phyloP scores from a whole-genome alignment of 352 stramenopile genomes.

The Pythium pectinolyticum region DNA sequence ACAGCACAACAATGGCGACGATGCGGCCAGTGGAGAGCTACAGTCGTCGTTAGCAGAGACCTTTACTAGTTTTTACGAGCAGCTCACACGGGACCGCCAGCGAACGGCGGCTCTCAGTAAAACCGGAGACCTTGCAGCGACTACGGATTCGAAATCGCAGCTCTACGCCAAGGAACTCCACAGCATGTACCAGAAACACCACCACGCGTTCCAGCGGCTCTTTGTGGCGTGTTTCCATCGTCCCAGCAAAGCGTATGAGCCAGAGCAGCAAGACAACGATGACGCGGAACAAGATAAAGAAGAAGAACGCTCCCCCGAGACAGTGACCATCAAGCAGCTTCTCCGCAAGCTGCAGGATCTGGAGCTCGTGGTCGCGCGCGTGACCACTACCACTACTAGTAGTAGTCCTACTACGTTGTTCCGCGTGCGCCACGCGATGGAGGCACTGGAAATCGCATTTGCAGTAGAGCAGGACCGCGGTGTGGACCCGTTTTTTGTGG shows the following conservation, averaged over 20 bases:
- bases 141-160: too few species aligned
- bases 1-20: constrained; percentile 1
- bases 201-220: constrained; percentile 33
- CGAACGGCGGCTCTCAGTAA: constrained; percentile 16
- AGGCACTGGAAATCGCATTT: constrained; percentile 19
- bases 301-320: not conserved
- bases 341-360: constrained; percentile 22
- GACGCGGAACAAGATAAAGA: constrained; percentile 6
- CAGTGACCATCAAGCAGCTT: constrained; percentile 21
- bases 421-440: constrained; percentile 24
- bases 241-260: not conserved
- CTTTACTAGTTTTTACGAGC: constrained; percentile 48
- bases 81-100: constrained; percentile 37
- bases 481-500: constrained; percentile 54
- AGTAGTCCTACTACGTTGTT: too few species aligned
- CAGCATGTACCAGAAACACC: constrained; percentile 42
- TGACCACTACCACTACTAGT: too few species aligned
- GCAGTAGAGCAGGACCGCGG: constrained; percentile 1
- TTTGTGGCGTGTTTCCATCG: constrained; percentile 29
- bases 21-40: not conserved
- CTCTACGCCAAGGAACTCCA: constrained; percentile 47
- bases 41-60: constrained; percentile 33
- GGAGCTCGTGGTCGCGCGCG: constrained; percentile 7
- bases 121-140: constrained; percentile 29
- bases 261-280: not conserved